phyloP scores from a whole-genome alignment of 495 filamentous ascomycete species.

The Aspergillus haitiensis region DNA sequence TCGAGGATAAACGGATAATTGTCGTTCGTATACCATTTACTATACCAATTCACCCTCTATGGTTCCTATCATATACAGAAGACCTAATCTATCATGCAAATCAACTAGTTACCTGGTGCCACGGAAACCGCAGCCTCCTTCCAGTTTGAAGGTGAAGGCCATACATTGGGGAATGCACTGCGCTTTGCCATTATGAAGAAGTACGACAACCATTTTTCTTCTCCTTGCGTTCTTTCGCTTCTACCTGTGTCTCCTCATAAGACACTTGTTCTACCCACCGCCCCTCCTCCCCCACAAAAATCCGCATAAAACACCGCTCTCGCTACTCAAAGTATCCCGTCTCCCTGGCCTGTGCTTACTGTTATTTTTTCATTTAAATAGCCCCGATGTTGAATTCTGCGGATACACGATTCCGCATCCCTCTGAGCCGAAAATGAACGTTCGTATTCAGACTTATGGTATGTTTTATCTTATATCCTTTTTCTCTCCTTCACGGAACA shows the following conservation, averaged over 20 bases:
- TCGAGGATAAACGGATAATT: slow-evolving; percentile 55
- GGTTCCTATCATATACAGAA: not conserved
- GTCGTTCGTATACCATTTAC: slow-evolving; percentile 46
- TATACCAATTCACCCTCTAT: not conserved
- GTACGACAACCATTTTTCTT: slow-evolving; percentile 47
- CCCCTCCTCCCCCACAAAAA: not conserved
- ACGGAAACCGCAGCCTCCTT: slow-evolving; percentile 75
- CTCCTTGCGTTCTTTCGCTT: not conserved
- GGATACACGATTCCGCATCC: slow-evolving; percentile 98
- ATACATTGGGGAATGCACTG: slow-evolving; percentile 92
- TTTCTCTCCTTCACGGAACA: too few relatives aligned
- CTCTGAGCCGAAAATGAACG: slow-evolving; percentile 92
- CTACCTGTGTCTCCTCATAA: not conserved
- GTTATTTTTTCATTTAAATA: slow-evolving; percentile 31
- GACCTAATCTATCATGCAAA: not conserved
- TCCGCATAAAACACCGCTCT: too few relatives aligned
- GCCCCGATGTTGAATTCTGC: slow-evolving; percentile 94
- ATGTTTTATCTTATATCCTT: not conserved
- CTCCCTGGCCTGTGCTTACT: slow-evolving; percentile 5
- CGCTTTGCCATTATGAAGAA: slow-evolving; percentile 98
- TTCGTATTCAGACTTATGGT: slow-evolving; percentile 97
- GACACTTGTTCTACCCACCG: not conserved
- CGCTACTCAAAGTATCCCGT: not conserved
- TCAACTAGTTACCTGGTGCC: slow-evolving; percentile 63
- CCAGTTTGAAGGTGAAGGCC: slow-evolving; percentile 87